A percentile compares a stretch with the other conserved stretches of the same genome.
These are phyloP conservation scores for Trichosporon sp. DNA, from an alignment of 1,284 basidiomycete species.

Conservation along the genomic window DNA sequence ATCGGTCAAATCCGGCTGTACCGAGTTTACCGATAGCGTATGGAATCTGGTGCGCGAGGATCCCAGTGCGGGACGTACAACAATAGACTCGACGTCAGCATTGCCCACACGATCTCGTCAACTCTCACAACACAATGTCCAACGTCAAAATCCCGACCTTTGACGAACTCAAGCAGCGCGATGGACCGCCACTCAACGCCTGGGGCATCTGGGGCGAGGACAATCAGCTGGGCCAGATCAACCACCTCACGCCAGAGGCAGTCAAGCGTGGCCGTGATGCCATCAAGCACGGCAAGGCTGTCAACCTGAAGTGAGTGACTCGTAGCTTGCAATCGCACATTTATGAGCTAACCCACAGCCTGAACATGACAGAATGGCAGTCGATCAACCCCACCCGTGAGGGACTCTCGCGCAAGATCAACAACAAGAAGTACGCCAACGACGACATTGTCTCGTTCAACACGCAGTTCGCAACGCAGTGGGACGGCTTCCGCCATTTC, in stretches of 20 bases:
- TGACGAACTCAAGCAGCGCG: constrained; percentile 21
- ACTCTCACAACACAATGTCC: neutral
- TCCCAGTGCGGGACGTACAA: neutral
- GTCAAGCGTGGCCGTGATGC: constrained; percentile 29
- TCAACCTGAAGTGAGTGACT: constrained; percentile 34
- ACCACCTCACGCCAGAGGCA: constrained; percentile 30
- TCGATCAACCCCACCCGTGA: neutral
- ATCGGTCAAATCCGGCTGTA: neutral
- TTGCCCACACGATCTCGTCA: neutral
- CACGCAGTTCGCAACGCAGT: constrained; percentile 47
- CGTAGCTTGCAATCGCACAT: neutral
- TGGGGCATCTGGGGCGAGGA: constrained; percentile 31
- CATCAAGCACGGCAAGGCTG: constrained; percentile 28
- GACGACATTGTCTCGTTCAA: constrained; percentile 45
- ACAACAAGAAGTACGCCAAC: constrained; percentile 9
- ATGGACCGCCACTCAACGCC: constrained; percentile 32
- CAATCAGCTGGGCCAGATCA: constrained; percentile 34
- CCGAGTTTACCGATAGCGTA: neutral
- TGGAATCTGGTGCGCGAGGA: neutral
- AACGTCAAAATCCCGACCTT: constrained; percentile 9
- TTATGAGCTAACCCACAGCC: constrained; percentile 7
- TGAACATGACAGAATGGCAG: constrained; percentile 2
- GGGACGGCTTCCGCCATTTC: constrained; percentile 48
- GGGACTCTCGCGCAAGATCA: neutral
- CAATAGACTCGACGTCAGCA: neutral